A percentile compares a stretch with the other conserved stretches of the same genome.
phyloP scores from a whole-genome alignment of 2,329 filamentous ascomycete species.

The Rhinocladiella similis region DNA sequence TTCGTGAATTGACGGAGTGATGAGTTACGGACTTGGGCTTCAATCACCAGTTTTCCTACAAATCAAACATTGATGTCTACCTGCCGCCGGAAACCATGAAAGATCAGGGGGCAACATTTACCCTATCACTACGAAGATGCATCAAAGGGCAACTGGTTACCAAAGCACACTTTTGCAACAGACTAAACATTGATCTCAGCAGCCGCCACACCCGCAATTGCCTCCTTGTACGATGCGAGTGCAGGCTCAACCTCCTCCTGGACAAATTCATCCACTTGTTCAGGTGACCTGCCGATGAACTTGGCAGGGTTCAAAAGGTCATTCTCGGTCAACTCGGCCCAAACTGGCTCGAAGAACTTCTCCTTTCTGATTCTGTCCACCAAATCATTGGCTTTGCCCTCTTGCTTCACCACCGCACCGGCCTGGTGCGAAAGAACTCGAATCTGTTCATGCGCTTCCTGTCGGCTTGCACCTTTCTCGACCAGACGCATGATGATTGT shows the following conservation, averaged over 20 bases:
- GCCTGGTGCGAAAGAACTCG: constrained; percentile 79
- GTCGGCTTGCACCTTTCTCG: constrained; percentile 68
- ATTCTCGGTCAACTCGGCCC: constrained; percentile 62
- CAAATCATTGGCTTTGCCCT: constrained; percentile 77
- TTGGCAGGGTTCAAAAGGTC: constrained; percentile 63
- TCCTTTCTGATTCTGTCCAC: constrained; percentile 72
- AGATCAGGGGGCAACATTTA: no score
- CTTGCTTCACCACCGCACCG: constrained; percentile 66
- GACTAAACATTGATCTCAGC: constrained; percentile 43
- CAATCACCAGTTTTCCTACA: no score
- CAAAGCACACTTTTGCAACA: neutral
- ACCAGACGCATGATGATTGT: constrained; percentile 77
- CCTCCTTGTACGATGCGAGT: constrained; percentile 47
- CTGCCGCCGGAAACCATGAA: no score
- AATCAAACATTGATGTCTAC: no score
- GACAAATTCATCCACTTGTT: constrained; percentile 57
- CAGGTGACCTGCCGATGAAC: constrained; percentile 57
- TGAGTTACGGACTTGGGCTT: neutral
- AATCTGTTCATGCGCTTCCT: constrained; percentile 86
- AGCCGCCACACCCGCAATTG: constrained; percentile 38
- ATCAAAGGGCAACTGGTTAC: neutral
- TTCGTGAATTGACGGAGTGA: constrained; percentile 36
- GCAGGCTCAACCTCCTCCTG: constrained; percentile 50
- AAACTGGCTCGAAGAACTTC: constrained; percentile 72
- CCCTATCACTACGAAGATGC: no score